phyloP scores from a whole-genome alignment of 257 asterid species.

The Fraxinus americana region DNA sequence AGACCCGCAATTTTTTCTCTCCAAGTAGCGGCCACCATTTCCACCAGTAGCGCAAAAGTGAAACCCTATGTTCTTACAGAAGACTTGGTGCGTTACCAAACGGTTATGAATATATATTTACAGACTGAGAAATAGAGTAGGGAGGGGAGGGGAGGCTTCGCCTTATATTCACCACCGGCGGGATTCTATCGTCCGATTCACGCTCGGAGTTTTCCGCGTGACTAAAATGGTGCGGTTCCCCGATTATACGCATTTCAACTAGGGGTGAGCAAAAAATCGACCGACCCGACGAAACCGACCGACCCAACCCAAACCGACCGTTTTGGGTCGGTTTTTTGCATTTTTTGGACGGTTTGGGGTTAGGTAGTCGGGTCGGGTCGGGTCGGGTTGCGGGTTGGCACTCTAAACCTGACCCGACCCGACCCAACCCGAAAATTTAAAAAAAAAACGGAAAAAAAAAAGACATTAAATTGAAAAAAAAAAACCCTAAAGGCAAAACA shows the following conservation, averaged over 20 bases:
- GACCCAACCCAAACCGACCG: too few species aligned
- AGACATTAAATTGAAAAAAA: too few species aligned
- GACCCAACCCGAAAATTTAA: too few species aligned
- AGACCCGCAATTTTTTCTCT: constrained; percentile 56
- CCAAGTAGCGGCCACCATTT: constrained; percentile 47
- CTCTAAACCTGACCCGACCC: too few species aligned
- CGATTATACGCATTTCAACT: neutral
- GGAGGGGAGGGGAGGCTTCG: neutral
- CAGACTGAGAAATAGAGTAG: neutral
- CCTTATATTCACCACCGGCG: neutral
- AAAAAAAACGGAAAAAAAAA: too few species aligned
- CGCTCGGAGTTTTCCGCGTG: neutral
- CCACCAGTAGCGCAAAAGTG: constrained; percentile 16
- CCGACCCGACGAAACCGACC: too few species aligned
- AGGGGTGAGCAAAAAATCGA: too few species aligned
- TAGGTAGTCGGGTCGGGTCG: too few species aligned
- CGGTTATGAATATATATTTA: neutral
- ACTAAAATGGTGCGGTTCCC: neutral
- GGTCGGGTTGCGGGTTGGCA: too few species aligned
- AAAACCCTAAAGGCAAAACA: too few species aligned
- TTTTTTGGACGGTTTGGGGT: too few species aligned
- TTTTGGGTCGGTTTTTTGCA: too few species aligned
- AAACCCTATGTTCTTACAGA: neutral
- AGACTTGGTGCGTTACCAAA: neutral
- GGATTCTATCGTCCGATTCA: neutral